phyloP scores from a whole-genome alignment of 1,284 basidiomycete genomes.

The Ganoderma resinaceum region DNA sequence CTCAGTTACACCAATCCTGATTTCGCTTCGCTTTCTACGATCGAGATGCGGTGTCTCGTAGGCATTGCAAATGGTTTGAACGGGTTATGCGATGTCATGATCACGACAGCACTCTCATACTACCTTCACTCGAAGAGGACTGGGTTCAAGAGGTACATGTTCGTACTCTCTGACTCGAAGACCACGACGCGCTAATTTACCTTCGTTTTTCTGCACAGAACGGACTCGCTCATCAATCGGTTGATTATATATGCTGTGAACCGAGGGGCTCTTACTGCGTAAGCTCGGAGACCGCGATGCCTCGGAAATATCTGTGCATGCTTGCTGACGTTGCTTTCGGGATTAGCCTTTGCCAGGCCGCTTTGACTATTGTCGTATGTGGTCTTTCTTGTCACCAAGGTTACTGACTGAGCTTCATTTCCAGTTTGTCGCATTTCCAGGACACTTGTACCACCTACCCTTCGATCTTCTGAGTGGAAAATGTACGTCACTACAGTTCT shows the following conservation, averaged over 20 bases:
- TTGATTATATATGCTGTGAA: neutral
- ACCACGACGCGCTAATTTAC: neutral
- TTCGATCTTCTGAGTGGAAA: too few species aligned
- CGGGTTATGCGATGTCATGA: neutral
- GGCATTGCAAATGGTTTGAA: neutral
- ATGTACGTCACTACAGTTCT: too few species aligned
- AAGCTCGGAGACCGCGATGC: too few species aligned
- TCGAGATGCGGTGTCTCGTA: neutral
- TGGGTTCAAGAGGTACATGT: neutral
- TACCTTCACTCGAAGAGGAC: neutral
- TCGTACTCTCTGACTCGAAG: neutral
- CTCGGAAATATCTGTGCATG: too few species aligned
- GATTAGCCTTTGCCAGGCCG: too few species aligned
- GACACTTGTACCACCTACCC: too few species aligned
- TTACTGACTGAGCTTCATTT: too few species aligned
- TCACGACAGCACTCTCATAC: neutral
- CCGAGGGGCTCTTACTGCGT: too few species aligned
- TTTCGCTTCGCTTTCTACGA: neutral
- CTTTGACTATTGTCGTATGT: too few species aligned
- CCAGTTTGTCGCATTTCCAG: too few species aligned
- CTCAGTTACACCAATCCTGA: neutral
- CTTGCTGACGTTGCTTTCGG: too few species aligned
- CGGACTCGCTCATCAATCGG: neutral
- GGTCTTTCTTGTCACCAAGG: too few species aligned
- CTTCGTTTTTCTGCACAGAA: neutral